Evolutionary conservation across 176 grass and related monocot species (phyloP).

Genomic region (Saccharum spontaneum): DNA sequence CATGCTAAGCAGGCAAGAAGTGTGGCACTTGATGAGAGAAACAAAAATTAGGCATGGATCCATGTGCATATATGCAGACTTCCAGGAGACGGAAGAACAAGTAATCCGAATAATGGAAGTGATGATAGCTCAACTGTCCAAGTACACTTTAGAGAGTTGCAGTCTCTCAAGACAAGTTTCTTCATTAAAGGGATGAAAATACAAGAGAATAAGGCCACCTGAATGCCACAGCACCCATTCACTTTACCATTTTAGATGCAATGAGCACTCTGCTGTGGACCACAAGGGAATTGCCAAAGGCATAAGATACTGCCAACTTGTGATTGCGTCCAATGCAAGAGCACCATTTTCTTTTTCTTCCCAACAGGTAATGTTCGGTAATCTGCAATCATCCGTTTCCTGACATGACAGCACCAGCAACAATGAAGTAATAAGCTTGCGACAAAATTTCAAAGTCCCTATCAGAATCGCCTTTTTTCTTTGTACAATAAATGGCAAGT

Average conservation of each 20-base stretch:
- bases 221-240: constrained; percentile 18
- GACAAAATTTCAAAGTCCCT: not conserved
- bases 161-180: not conserved
- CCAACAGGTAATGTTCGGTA: constrained; percentile 28
- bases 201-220: constrained; percentile 27
- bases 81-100: constrained; percentile 5
- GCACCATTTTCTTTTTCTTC: constrained; percentile 6
- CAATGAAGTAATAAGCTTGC: not conserved
- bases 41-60: not conserved
- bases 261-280: constrained; percentile 22
- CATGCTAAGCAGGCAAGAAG: not conserved
- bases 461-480: not conserved
- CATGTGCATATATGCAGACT: not conserved
- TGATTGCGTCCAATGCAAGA: constrained; percentile 17
- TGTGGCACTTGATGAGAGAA: not conserved
- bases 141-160: not conserved
- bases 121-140: constrained; percentile 6
- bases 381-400: constrained; percentile 19
- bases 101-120: not conserved
- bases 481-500: constrained; percentile 9
- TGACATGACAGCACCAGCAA: constrained; percentile 28
- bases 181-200: not conserved
- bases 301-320: constrained; percentile 27
- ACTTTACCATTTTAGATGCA: constrained; percentile 18
- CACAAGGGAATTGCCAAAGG: constrained; percentile 16